phyloP scores from a whole-genome alignment of 257 asterid species.

The Buddleja alternifolia region DNA sequence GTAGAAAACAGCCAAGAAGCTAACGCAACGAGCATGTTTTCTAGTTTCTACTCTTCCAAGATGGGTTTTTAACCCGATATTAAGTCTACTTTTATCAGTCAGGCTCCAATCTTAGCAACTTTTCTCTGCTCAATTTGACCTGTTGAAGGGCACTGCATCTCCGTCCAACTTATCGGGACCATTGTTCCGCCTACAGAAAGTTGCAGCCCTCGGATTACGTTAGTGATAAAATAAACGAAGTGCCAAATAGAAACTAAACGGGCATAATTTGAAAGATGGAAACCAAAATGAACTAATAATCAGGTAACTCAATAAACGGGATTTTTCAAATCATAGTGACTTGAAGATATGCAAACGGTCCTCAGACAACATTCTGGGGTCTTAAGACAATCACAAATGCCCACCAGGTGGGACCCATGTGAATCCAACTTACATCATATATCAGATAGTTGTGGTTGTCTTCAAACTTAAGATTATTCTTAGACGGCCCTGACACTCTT shows the following conservation, averaged over 20 bases:
- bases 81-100: constrained; percentile 4
- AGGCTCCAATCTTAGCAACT: constrained; percentile 78
- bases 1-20: constrained; percentile 3
- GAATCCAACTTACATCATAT: no score
- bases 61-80: background rate
- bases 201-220: constrained; percentile 8
- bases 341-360: background rate
- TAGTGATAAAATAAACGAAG: constrained; percentile 1
- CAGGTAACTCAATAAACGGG: background rate
- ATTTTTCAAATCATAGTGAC: background rate
- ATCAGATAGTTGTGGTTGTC: no score
- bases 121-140: constrained; percentile 88
- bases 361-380: no score
- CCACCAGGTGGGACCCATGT: no score
- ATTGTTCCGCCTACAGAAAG: constrained; percentile 65
- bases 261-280: background rate
- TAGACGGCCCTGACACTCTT: no score
- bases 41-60: background rate
- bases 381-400: no score
- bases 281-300: constrained; percentile 1
- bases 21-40: background rate
- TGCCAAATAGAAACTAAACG: background rate
- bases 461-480: no score
- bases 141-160: constrained; percentile 92
- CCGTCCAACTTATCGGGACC: constrained; percentile 97